phyloP scores from a whole-genome alignment of 345 rosid species.

The Euclidium syriacum region DNA sequence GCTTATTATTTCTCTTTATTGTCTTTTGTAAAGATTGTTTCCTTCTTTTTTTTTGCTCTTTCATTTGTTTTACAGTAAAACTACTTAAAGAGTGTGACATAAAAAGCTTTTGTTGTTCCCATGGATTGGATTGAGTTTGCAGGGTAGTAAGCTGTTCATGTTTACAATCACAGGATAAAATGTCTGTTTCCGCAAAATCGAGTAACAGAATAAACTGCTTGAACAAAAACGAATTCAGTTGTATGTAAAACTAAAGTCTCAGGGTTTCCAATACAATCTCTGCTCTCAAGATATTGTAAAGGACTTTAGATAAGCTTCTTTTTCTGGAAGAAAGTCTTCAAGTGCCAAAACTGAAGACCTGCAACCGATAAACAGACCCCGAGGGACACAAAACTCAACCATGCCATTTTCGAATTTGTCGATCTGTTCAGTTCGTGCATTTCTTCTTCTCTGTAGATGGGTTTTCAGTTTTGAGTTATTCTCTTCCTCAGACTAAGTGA shows the following conservation, averaged over 20 bases:
- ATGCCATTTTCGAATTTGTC: conserved; percentile 62
- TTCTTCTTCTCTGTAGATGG: conserved; percentile 60
- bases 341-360: conserved; percentile 75
- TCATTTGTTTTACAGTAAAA: conserved; percentile 9
- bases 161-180: neutral
- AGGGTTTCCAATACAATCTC: neutral
- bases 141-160: neutral
- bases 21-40: conserved; percentile 29
- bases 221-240: neutral
- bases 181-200: neutral
- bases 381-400: conserved; percentile 55
- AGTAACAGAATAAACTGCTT: neutral
- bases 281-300: neutral
- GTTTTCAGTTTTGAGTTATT: neutral
- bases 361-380: conserved; percentile 68
- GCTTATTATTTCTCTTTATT: conserved; percentile 11
- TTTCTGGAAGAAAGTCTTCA: conserved; percentile 80
- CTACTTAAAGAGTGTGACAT: neutral
- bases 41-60: neutral
- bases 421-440: conserved; percentile 71
- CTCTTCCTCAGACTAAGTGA: neutral
- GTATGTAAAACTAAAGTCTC: neutral
- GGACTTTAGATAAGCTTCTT: conserved; percentile 62
- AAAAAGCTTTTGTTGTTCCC: neutral
- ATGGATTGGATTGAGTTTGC: conserved; percentile 9